Conservation (phyloP, 2,329 filamentous ascomycete genomes). For the Penicillium brasilianum region DNA sequence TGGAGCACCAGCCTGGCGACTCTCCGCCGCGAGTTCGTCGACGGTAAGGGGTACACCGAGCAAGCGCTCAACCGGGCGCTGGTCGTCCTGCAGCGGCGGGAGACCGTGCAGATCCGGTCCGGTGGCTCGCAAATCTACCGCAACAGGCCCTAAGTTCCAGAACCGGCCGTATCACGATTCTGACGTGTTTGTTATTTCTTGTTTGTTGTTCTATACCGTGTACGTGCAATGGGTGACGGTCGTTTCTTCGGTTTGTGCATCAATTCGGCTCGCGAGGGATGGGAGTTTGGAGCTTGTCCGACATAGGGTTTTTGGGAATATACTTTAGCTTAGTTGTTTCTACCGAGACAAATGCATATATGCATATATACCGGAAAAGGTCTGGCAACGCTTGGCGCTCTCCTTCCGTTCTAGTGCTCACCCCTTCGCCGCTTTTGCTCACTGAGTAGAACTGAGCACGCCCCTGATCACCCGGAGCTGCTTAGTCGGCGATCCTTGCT, state of each 20-base stretch:
- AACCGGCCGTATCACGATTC: slow-evolving; percentile 20
- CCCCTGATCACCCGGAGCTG: no score
- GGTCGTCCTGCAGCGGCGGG: slow-evolving; percentile 82
- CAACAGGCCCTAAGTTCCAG: slow-evolving; percentile 46
- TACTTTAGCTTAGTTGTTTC: slow-evolving; percentile 3
- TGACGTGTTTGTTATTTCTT: slow-evolving; percentile 28
- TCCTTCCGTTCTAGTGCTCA: no score
- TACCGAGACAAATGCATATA: slow-evolving; percentile 5
- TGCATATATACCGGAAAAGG: no score
- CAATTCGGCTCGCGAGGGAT: slow-evolving; percentile 19
- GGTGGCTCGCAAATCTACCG: slow-evolving; percentile 57
- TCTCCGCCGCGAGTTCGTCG: slow-evolving; percentile 86
- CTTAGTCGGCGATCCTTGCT: no score
- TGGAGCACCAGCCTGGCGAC: slow-evolving; percentile 93
- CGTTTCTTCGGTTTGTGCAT: slow-evolving; percentile 25
- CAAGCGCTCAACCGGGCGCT: slow-evolving; percentile 82
- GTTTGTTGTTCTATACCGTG: slow-evolving; percentile 16
- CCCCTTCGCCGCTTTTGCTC: no score
- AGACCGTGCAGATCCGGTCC: slow-evolving; percentile 65
- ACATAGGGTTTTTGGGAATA: slow-evolving; percentile 15
- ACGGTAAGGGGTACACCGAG: slow-evolving; percentile 87
- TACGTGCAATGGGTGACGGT: slow-evolving; percentile 27
- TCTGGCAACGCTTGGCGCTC: no score
- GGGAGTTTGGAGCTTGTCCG: slow-evolving; percentile 27
- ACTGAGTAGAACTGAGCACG: no score